These are phyloP conservation scores for Musa schizocarpa DNA, from an alignment of 176 grass and related monocot species.

Conservation along the genomic window DNA sequence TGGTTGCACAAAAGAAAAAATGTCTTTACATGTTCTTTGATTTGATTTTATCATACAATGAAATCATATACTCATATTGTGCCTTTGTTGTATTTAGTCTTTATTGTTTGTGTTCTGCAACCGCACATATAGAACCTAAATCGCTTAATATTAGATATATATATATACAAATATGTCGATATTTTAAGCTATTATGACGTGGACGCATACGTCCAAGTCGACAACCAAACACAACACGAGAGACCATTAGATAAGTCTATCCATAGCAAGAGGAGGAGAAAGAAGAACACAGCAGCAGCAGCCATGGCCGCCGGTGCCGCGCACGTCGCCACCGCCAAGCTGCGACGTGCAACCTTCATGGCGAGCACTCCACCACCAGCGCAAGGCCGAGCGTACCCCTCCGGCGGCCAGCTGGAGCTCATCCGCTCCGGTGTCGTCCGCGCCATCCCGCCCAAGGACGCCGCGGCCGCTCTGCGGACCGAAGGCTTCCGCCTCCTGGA, in stretches of 20 bases:
- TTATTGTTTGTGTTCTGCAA: too few relatives aligned
- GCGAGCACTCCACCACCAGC: too few relatives aligned
- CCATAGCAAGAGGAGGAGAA: not conserved
- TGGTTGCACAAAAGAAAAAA: too few relatives aligned
- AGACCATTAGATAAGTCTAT: constrained; percentile 28
- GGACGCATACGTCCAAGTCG: too few relatives aligned
- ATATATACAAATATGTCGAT: too few relatives aligned
- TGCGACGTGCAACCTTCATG: not conserved
- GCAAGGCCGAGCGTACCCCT: constrained; percentile 12
- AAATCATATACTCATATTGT: too few relatives aligned
- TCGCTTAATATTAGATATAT: too few relatives aligned
- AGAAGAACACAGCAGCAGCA: constrained; percentile 16
- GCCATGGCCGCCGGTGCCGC: constrained; percentile 28
- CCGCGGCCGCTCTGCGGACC: constrained; percentile 18
- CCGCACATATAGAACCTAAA: too few relatives aligned
- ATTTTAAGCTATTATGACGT: too few relatives aligned
- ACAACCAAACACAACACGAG: not conserved
- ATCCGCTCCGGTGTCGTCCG: constrained; percentile 54
- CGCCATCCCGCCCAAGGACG: constrained; percentile 48
- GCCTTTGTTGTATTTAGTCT: too few relatives aligned
- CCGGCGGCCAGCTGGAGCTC: constrained; percentile 32
- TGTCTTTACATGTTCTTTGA: too few relatives aligned
- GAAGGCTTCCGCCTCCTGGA: constrained; percentile 74
- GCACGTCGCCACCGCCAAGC: not conserved
- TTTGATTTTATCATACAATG: too few relatives aligned